Base-by-base conservation (phyloP, 106 monocot genomes). In the Ottelia alismoides region DNA sequence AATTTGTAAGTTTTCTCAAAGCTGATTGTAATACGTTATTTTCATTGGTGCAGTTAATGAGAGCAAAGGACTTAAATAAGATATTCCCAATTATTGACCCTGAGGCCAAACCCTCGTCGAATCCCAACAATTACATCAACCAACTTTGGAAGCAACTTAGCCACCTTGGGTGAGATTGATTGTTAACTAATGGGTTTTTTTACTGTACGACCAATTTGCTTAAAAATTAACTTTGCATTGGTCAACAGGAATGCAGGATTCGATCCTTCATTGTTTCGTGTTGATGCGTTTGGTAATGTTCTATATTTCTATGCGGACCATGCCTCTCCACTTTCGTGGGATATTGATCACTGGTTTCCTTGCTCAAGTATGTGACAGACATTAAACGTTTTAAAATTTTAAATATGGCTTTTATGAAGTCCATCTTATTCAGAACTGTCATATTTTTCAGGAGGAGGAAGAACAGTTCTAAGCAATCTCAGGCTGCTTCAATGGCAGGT, bases 321-420 rank as follows among this genome's bases (percentile, higher is more conserved):
- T 14, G 73, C 84, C 25, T 94, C 88, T 52, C 94, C 84, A 11
- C 81, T 94, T 27, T 77, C 67, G 53, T 94, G 94, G 94, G 77
- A 74, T 24, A 78, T 88, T 22, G 94, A 94, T 68, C 94, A 94
- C 56, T 94, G 94, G 94, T 94, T 94, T 65, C 94, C 94, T 27
- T 69, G 71, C 35, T 57, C 84, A 64, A 81, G 94, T 88, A 77
- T 51, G 27, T 52, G 19, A 6, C 20, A n/a, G n/a, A n/a, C n/a
- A n/a, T n/a, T n/a, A n/a, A n/a, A n/a, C n/a, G n/a, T n/a, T n/a
- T n/a, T n/a, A n/a, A n/a, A n/a, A n/a, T n/a, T n/a, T n/a, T n/a
- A n/a, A n/a, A n/a, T n/a, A n/a, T n/a, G n/a, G n/a, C n/a, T n/a
- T n/a, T n/a, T n/a, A n/a, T n/a, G n/a, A n/a, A n/a, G n/a, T n/a